Evolutionary conservation across 2,329 filamentous ascomycete genomes (phyloP).

Genomic region (Colletotrichum liriopes): DNA sequence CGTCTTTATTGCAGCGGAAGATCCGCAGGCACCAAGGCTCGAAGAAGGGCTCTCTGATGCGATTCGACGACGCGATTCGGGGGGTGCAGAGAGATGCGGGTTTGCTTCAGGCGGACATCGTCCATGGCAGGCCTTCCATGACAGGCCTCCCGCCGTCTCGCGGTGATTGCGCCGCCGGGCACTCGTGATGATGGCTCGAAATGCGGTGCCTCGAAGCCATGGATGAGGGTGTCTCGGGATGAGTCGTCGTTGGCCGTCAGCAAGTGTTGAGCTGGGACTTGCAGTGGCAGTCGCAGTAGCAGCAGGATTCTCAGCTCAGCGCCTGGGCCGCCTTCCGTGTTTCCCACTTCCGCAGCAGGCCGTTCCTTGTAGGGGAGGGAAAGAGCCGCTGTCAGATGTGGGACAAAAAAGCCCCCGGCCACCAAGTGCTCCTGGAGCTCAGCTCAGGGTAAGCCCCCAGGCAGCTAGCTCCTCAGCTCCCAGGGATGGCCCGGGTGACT

Average conservation of each 20-base stretch:
- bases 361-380: not conserved
- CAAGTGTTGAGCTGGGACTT: not conserved
- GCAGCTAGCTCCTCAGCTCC: not conserved
- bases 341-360: not conserved
- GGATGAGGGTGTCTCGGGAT: conserved; percentile 9
- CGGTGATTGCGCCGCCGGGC: not conserved
- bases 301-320: conserved; percentile 1
- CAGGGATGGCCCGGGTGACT: not conserved
- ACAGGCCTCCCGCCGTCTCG: not conserved
- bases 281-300: not conserved
- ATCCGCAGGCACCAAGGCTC: conserved; percentile 4
- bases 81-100: not conserved
- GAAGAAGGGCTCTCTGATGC: not conserved
- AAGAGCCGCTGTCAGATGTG: conserved; percentile 7
- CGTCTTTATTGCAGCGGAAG: not conserved
- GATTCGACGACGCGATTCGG: not conserved
- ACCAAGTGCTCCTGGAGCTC: conserved; percentile 1
- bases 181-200: no score
- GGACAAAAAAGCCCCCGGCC: not conserved
- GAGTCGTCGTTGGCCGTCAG: not conserved
- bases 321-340: not conserved
- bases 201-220: not conserved
- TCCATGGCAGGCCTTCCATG: not conserved
- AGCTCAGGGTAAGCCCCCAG: not conserved
- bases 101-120: not conserved